Conservation (phyloP, 345 rosid species). For the Camelina sativa region DNA sequence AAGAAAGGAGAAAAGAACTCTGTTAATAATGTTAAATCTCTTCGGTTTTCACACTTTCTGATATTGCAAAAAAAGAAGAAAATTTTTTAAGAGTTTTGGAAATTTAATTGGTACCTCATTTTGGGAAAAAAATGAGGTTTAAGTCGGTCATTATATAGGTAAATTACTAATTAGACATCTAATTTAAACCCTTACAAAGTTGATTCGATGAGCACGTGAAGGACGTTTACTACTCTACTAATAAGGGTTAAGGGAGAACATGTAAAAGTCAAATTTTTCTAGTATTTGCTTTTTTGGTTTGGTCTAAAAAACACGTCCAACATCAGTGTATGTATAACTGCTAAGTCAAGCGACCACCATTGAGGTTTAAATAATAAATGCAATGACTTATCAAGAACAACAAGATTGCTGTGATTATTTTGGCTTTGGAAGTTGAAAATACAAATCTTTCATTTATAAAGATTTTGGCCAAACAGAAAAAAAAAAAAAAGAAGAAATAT, state of each 20-base stretch:
- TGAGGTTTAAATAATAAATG: constrained; percentile 39
- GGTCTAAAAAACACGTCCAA: constrained; percentile 33
- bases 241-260: constrained; percentile 10
- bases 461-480: not conserved
- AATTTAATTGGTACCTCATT: not conserved
- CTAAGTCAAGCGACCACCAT: constrained; percentile 28
- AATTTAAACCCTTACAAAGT: constrained; percentile 15
- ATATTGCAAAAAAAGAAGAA: constrained; percentile 6
- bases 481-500: not conserved
- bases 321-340: constrained; percentile 37
- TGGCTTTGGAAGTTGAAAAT: constrained; percentile 33
- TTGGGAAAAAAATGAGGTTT: constrained; percentile 1
- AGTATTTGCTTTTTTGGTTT: not conserved
- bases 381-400: constrained; percentile 19
- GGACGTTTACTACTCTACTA: constrained; percentile 17
- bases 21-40: constrained; percentile 1
- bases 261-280: constrained; percentile 30
- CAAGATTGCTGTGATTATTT: constrained; percentile 26
- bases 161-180: constrained; percentile 20
- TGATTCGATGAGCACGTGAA: constrained; percentile 44
- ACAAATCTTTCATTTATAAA: not conserved
- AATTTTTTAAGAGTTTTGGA: constrained; percentile 12
- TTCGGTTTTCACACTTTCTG: constrained; percentile 17
- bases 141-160: constrained; percentile 13
- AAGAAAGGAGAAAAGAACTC: not conserved